phyloP scores from a whole-genome alignment of 2,329 filamentous ascomycete genomes.

The Colletotrichum sidae region DNA sequence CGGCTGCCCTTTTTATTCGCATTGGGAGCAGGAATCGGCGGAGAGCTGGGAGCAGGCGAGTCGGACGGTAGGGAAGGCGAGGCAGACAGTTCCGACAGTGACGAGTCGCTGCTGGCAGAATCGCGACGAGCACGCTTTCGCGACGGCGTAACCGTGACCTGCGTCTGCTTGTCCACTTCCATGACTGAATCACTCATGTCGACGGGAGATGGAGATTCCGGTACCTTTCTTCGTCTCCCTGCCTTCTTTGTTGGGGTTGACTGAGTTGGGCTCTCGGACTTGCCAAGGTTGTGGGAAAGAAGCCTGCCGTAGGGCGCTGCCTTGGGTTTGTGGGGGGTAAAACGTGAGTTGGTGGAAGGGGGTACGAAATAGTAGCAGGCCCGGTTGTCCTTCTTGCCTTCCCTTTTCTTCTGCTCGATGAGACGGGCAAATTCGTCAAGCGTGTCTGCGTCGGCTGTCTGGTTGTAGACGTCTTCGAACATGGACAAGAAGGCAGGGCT shows the following conservation, averaged over 20 bases:
- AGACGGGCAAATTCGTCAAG: slow-evolving; percentile 63
- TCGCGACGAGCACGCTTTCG: slow-evolving; percentile 49
- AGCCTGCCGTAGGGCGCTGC: slow-evolving; percentile 62
- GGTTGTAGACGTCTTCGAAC: slow-evolving; percentile 68
- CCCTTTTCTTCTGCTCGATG: slow-evolving; percentile 65
- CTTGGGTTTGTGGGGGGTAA: slow-evolving; percentile 58
- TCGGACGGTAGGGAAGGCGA: slow-evolving; percentile 44
- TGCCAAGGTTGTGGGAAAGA: slow-evolving; percentile 54
- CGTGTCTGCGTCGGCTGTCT: slow-evolving; percentile 66
- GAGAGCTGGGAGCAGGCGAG: slow-evolving; percentile 50
- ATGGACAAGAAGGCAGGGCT: slow-evolving; percentile 66
- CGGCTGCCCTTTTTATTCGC: slow-evolving; percentile 32
- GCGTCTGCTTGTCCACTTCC: slow-evolving; percentile 11
- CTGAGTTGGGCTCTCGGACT: slow-evolving; percentile 26
- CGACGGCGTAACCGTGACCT: slow-evolving; percentile 45
- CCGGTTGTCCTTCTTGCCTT: slow-evolving; percentile 65
- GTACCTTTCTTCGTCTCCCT: slow-evolving; percentile 19
- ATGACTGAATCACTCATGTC: slow-evolving; percentile 25
- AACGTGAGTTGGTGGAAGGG: slow-evolving; percentile 55
- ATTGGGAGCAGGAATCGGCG: slow-evolving; percentile 33
- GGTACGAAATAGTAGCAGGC: slow-evolving; percentile 66
- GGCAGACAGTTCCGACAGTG: slow-evolving; percentile 52
- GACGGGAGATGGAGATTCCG: slow-evolving; percentile 24
- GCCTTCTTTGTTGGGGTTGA: slow-evolving; percentile 34
- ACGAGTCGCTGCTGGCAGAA: slow-evolving; percentile 56